These are phyloP conservation scores for Tagetes erecta DNA, from an alignment of 129 eudicot species.

Conservation along the genomic window DNA sequence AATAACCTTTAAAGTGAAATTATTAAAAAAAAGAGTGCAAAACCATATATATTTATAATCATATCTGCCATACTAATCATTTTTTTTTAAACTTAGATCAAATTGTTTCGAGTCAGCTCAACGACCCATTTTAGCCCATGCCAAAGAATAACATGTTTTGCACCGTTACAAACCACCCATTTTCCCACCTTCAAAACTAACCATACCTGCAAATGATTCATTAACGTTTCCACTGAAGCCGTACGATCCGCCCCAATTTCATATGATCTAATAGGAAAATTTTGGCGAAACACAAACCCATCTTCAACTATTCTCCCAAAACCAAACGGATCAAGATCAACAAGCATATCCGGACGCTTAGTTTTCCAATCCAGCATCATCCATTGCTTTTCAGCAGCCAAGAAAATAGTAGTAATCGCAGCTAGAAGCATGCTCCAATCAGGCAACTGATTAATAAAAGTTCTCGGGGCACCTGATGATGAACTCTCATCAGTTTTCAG, in stretches of 20 bases:
- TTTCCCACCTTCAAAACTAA: neutral
- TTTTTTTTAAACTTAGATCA: neutral
- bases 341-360: slow-evolving; percentile 79
- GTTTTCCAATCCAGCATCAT: slow-evolving; percentile 99
- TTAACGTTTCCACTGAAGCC: slow-evolving; percentile 86
- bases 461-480: slow-evolving; percentile 74
- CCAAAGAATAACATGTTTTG: neutral
- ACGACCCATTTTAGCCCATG: neutral
- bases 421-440: slow-evolving; percentile 99
- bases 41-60: neutral
- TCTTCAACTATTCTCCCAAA: slow-evolving; percentile 84
- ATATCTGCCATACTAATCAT: neutral
- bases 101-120: neutral
- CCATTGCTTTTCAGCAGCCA: slow-evolving; percentile 99
- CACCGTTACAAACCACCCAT: neutral
- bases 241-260: slow-evolving; percentile 97
- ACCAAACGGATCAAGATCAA: slow-evolving; percentile 89
- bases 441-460: slow-evolving; percentile 90
- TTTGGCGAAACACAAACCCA: slow-evolving; percentile 87
- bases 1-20: neutral
- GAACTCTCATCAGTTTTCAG: slow-evolving; percentile 57
- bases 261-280: slow-evolving; percentile 89
- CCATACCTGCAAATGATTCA: slow-evolving; percentile 95
- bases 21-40: neutral
- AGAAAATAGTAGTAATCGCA: slow-evolving; percentile 90